These are phyloP conservation scores for Mycocentrospora acerina DNA, from an alignment of 2,329 filamentous ascomycete species.

Conservation along the genomic window DNA sequence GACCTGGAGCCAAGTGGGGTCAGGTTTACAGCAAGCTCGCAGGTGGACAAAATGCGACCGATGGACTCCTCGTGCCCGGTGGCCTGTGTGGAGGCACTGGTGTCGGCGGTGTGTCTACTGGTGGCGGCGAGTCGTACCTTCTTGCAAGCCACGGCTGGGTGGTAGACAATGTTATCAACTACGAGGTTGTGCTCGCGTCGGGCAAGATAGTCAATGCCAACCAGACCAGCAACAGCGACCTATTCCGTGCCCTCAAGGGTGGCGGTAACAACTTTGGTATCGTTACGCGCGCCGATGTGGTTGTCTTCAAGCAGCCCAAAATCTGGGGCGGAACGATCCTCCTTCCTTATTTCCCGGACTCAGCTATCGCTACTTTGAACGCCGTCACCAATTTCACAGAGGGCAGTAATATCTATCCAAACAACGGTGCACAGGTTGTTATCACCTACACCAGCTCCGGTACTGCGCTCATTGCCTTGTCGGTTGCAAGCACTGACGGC, in stretches of 20 bases:
- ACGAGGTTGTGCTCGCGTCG: slow-evolving; percentile 35
- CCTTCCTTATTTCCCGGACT: slow-evolving; percentile 17
- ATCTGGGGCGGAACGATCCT: slow-evolving; percentile 31
- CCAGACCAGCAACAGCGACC: slow-evolving; percentile 8
- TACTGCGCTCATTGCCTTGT: slow-evolving; percentile 27
- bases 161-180: slow-evolving; percentile 38
- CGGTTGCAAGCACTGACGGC: slow-evolving; percentile 11
- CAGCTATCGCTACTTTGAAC: slow-evolving; percentile 28
- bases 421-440: slow-evolving; percentile 21
- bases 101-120: slow-evolving; percentile 24
- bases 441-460: slow-evolving; percentile 26
- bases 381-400: slow-evolving; percentile 20
- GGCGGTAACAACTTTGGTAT: slow-evolving; percentile 30
- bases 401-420: slow-evolving; percentile 29
- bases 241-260: slow-evolving; percentile 37
- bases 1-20: slow-evolving; percentile 1
- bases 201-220: slow-evolving; percentile 22
- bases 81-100: slow-evolving; percentile 12
- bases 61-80: neutral
- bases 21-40: neutral
- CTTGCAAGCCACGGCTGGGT: slow-evolving; percentile 24
- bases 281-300: slow-evolving; percentile 28
- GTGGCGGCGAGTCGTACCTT: slow-evolving; percentile 31
- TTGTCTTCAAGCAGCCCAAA: slow-evolving; percentile 17
- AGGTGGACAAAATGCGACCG: neutral